These are phyloP conservation scores for Penicillium capsulatum DNA, from an alignment of 2,329 filamentous ascomycete genomes.

Conservation along the genomic window DNA sequence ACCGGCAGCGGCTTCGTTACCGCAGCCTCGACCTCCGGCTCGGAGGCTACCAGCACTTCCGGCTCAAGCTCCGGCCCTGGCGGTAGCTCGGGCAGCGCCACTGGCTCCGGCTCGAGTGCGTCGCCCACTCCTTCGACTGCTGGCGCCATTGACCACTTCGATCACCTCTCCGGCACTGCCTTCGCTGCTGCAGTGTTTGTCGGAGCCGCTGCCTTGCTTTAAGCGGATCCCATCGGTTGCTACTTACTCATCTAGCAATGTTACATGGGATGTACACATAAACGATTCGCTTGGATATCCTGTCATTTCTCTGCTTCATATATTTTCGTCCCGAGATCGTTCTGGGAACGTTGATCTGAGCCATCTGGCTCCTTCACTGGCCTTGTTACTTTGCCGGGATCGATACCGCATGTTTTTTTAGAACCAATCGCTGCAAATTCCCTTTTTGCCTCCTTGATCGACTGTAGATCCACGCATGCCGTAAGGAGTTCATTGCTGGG, in stretches of 20 bases:
- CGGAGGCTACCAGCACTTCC: slow-evolving; percentile 22
- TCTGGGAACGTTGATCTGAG: slow-evolving; percentile 1
- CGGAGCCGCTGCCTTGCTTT: slow-evolving; percentile 40
- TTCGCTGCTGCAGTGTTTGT: slow-evolving; percentile 41
- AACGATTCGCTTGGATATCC: slow-evolving; percentile 13
- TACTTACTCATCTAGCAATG: not conserved
- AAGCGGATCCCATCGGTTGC: slow-evolving; percentile 8
- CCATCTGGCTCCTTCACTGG: slow-evolving; percentile 1
- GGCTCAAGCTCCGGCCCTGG: slow-evolving; percentile 12
- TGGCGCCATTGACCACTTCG: slow-evolving; percentile 9
- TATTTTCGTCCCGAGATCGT: not conserved
- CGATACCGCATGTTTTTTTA: slow-evolving; percentile 1
- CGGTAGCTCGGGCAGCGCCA: slow-evolving; percentile 9
- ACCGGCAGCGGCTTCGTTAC: slow-evolving; percentile 27
- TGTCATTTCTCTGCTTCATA: slow-evolving; percentile 4
- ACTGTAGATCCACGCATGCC: no score
- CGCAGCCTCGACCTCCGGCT: slow-evolving; percentile 19
- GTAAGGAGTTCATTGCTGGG: no score
- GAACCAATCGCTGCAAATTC: no score
- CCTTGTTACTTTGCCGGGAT: no score
- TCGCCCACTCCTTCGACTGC: slow-evolving; percentile 21
- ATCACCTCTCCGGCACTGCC: slow-evolving; percentile 35
- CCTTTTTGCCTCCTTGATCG: no score
- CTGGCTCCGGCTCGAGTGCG: slow-evolving; percentile 13
- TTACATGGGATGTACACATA: slow-evolving; percentile 8